Evolutionary conservation across 2,329 filamentous ascomycete genomes (phyloP), one percentile per base, ranked within the genome.

Genomic region (Ascochyta pisi): DNA sequence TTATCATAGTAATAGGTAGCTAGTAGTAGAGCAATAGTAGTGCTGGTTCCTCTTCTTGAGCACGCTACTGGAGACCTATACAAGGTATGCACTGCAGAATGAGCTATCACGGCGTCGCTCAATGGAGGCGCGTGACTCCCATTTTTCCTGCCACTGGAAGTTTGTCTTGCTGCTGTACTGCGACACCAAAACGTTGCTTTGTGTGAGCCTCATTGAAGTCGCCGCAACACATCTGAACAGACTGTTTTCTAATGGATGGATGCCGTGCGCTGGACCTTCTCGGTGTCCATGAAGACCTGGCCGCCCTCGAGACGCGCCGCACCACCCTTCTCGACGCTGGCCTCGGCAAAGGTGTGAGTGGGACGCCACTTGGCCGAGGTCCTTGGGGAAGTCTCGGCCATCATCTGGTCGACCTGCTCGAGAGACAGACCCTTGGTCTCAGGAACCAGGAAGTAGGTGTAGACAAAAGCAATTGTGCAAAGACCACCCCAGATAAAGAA

Each of bases 341-440:
- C 24, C 38, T 57, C 58, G 50, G 87, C 86, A 62, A 88, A 92
- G 64, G 89, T 91, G 64, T 79, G 79, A 66, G 82, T 83, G 38
- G 89, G 89, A 73, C 81, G 83, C 89, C 90, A 93, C 79, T 85
- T 87, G 77, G 85, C 80, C 2, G 89, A 92, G n/a, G 83, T 90
- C 60, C 89, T 85, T 41, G 90, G 89, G 5, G 84, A 89, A 29
- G 85, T 86, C 85, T 93, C 89, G 80, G 91, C 89, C 83, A 93
- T 87, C 57, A 60, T 57, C 50, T 57, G 54, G 71, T 90, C 87
- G 64, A 91, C 89, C 78, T 91, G 87, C 72, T 91, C 88, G 41
- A 91, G 78, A 65, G 86, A 88, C 72, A 90, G 86, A 74, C 88
- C 89, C 77, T 86, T 89, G 4, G 88, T 90, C 76, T 90, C 88